These are phyloP conservation scores for Rubroshorea leprosula DNA, from an alignment of 345 rosid genomes.

Conservation along the genomic window DNA sequence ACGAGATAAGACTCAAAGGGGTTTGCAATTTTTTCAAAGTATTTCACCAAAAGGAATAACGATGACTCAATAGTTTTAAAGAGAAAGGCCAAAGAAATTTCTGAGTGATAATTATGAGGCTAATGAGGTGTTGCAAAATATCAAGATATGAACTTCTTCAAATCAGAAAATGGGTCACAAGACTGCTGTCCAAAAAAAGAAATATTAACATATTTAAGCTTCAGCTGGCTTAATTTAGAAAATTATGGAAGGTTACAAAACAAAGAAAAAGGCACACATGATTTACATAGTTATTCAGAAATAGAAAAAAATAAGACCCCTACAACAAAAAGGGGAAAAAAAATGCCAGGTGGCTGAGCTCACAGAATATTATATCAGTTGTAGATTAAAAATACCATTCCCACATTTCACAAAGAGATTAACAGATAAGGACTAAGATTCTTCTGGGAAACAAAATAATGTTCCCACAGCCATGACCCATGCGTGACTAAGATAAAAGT, in stretches of 20 bases:
- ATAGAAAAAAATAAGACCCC: neutral
- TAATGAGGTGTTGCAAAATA: constrained; percentile 32
- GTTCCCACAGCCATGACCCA: too few relatives aligned
- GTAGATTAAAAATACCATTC: too few relatives aligned
- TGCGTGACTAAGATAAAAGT: too few relatives aligned
- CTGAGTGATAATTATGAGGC: constrained; percentile 35
- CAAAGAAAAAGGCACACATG: too few relatives aligned
- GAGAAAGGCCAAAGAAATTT: constrained; percentile 38
- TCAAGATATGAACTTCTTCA: constrained; percentile 38
- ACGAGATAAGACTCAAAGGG: constrained; percentile 31
- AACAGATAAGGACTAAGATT: too few relatives aligned
- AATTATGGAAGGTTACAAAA: neutral
- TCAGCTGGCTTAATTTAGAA: constrained; percentile 25
- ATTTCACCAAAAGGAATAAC: constrained; percentile 28
- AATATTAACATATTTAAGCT: constrained; percentile 33
- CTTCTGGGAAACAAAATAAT: too few relatives aligned
- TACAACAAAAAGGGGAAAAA: too few relatives aligned
- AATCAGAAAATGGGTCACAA: constrained; percentile 26
- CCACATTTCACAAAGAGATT: too few relatives aligned
- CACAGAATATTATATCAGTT: too few relatives aligned
- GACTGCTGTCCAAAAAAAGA: constrained; percentile 28
- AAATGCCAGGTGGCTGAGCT: too few relatives aligned
- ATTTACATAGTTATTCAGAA: too few relatives aligned
- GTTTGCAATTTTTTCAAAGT: constrained; percentile 34
- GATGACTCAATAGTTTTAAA: constrained; percentile 30